phyloP scores from a whole-genome alignment of 768 basidiomycete species.

The Psilocybe tampanensis region DNA sequence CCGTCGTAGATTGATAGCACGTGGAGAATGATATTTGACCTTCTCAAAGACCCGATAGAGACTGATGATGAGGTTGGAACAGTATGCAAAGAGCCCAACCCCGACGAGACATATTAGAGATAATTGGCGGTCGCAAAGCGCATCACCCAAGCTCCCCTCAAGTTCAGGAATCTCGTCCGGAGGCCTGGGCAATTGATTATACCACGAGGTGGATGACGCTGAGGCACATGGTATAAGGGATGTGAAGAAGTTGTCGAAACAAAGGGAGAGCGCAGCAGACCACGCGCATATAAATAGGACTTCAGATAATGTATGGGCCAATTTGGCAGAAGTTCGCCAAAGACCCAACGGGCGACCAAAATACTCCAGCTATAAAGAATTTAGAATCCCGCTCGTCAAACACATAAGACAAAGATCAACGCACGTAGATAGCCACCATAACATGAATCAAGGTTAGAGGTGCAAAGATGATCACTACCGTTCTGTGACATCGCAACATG shows the following conservation, averaged over 20 bases:
- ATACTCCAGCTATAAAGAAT: slow-evolving; percentile 73
- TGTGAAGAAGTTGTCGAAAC: slow-evolving; percentile 92
- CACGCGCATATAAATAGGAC: slow-evolving; percentile 93
- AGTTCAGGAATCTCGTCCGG: slow-evolving; percentile 40
- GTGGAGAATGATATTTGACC: slow-evolving; percentile 68
- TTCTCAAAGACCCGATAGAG: slow-evolving; percentile 89
- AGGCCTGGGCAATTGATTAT: slow-evolving; percentile 65
- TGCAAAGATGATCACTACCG: slow-evolving; percentile 84
- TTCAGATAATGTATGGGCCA: slow-evolving; percentile 85
- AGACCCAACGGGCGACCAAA: slow-evolving; percentile 91
- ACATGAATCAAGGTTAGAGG: slow-evolving; percentile 84
- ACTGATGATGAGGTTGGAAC: slow-evolving; percentile 82
- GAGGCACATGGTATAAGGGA: slow-evolving; percentile 79
- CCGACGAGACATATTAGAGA: slow-evolving; percentile 79
- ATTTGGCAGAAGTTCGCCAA: slow-evolving; percentile 87
- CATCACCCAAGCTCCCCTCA: slow-evolving; percentile 51
- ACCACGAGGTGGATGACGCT: slow-evolving; percentile 66
- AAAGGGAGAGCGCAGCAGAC: slow-evolving; percentile 86
- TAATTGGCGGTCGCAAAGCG: slow-evolving; percentile 75
- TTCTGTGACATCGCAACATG: slow-evolving; percentile 40
- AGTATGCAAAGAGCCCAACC: slow-evolving; percentile 78
- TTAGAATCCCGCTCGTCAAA: slow-evolving; percentile 15
- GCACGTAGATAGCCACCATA: slow-evolving; percentile 82
- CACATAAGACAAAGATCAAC: slow-evolving; percentile 23
- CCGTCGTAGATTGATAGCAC: slow-evolving; percentile 19